Base-by-base conservation (phyloP, 352 stramenopile species). In the Globisporangium abappressorium region DNA sequence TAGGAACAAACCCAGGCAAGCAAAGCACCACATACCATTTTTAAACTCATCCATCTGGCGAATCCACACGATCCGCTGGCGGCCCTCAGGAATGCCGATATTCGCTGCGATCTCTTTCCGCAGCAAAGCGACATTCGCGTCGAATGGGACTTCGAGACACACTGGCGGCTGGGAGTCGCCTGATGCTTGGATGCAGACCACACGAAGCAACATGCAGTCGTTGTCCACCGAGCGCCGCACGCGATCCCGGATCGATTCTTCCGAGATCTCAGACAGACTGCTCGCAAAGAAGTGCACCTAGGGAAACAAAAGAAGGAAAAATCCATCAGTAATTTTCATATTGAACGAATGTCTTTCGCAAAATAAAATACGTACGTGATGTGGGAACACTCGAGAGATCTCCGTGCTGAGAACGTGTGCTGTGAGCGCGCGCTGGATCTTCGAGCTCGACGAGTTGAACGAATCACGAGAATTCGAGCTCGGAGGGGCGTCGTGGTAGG, bases 1-100 rank as follows among this genome's bases (percentile, higher is more conserved):
- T 51, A 51, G 43, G 43, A 51, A 24, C 43, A 51, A 51, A 41
- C 38, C 26, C 9, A 18, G 51, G 0, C 22, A 54, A 36, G 15
- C 2, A 34, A 54, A 46, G 14, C 24, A 22, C 30, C 26, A 65
- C 70, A 9, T 68, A 96, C 89, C 89, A 69, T 89, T 92, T 22
- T 89, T 85, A 57, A 93, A 86, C 62, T 94, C 79, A 46, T 96
- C 85, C 51, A 80, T 94, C 64, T 94, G 86, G 15, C 86, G 85
- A 73, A 96, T 94, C 89, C 89, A 96, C 34, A 96, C 87, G 62
- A 96, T 93, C n/a, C 83, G 87, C 64, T 96, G 89, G n/a, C 81
- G 82, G 61, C 69, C 63, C 62, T 92, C 83, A 15, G 89, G 89
- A 34, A 96, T 93, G 33, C 89, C 89, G 68, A 95, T 91, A 60